phyloP scores from a whole-genome alignment of 2,329 filamentous ascomycete species.

The Botrytis deweyae region DNA sequence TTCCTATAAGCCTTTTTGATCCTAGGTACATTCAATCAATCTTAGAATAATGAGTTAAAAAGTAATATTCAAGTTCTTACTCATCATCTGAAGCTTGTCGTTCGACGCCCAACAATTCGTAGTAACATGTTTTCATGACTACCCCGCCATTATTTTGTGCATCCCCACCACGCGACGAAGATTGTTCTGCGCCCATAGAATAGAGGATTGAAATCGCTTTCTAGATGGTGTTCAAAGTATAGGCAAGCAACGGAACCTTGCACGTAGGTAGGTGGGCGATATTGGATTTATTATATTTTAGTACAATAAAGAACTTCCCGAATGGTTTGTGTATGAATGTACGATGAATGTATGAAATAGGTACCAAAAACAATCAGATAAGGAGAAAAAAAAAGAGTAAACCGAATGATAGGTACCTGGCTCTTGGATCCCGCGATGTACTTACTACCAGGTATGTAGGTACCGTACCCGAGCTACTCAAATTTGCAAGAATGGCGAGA shows the following conservation, averaged over 20 bases:
- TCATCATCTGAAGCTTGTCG: conserved; percentile 77
- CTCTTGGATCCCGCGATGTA: background rate
- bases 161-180: conserved; percentile 24
- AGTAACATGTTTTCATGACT: conserved; percentile 69
- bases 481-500: background rate
- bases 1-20: conserved; percentile 91
- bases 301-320: background rate
- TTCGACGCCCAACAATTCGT: conserved; percentile 76
- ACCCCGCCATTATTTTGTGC: conserved; percentile 20
- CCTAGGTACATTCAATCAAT: conserved; percentile 45
- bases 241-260: background rate
- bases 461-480: background rate
- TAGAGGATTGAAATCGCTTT: background rate
- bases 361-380: background rate
- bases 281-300: background rate
- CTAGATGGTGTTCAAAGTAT: background rate
- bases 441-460: background rate
- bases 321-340: background rate
- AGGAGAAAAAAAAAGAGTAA: background rate
- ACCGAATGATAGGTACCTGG: background rate
- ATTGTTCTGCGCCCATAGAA: conserved; percentile 35
- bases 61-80: conserved; percentile 45
- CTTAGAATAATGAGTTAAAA: background rate
- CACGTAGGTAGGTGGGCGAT: background rate
- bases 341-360: background rate